These are phyloP conservation scores for Actinomortierella ambigua DNA, from an alignment of 371 early-diverging fungal genomes.

Conservation along the genomic window DNA sequence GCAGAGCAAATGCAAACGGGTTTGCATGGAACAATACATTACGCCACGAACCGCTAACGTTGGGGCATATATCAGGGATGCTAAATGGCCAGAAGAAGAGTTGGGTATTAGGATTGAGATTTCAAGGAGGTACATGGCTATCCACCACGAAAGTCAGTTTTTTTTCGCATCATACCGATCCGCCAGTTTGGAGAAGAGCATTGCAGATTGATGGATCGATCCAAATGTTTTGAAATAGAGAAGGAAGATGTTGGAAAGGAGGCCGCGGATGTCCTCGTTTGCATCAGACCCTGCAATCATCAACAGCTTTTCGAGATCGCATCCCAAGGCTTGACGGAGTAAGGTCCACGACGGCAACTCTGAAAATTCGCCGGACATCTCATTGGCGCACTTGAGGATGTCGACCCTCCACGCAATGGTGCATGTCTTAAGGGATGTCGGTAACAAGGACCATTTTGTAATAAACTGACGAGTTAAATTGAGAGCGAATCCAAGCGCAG, in stretches of 20 bases:
- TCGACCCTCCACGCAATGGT: conserved; percentile 21
- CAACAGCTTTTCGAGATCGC: too few species aligned
- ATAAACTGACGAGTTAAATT: conserved; percentile 8
- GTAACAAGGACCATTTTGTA: conserved; percentile 15
- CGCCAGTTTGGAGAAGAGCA: conserved; percentile 24
- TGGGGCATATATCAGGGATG: conserved; percentile 23
- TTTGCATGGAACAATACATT: conserved; percentile 25
- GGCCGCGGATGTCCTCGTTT: conserved; percentile 26
- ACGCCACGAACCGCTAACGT: conserved; percentile 24
- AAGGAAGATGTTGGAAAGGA: conserved; percentile 27
- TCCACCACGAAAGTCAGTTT: too few species aligned
- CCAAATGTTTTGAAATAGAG: conserved; percentile 29
- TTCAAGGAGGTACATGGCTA: too few species aligned
- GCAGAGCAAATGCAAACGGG: conserved; percentile 32
- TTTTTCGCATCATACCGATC: conserved; percentile 40
- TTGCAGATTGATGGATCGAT: conserved; percentile 22
- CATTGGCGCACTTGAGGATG: conserved; percentile 1
- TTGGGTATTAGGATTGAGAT: not conserved
- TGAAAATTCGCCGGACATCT: too few species aligned
- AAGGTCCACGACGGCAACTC: too few species aligned
- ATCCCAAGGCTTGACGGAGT: too few species aligned
- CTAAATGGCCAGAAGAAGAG: conserved; percentile 7
- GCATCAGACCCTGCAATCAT: conserved; percentile 14
- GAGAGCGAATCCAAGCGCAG: conserved; percentile 13
- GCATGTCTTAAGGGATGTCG: conserved; percentile 24